Evolutionary conservation across 495 filamentous ascomycete species (phyloP), one percentile per base, ranked within the genome.

Genomic region (Aeminium ludgeri): DNA sequence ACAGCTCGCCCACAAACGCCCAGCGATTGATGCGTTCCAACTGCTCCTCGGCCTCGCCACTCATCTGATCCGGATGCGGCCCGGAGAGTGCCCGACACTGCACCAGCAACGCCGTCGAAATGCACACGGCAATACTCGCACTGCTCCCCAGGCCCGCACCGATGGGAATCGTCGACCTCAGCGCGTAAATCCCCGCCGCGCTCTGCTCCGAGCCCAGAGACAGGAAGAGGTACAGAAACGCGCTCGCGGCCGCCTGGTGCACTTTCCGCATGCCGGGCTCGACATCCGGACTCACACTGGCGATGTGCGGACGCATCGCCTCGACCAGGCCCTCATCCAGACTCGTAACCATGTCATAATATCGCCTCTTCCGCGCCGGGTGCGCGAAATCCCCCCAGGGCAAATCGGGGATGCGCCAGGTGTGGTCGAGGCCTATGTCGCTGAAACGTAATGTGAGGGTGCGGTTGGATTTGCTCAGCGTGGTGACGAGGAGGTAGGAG

Each of bases 1-100:
- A 86, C 70, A 95, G 77, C 62, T 97, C 89, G 19, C 82, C 84
- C 1, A 96, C 89, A 55, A 91, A 95, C 0, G 89, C 87, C 89
- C 89, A 97, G 38, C 80, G 74, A 56, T 97, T 97, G 53, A 97
- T 91, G 41, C 86, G 76, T 62, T 96, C 84, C 16, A 94, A 66
- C 54, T 96, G 86, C 29, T 80, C 56, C 28, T 78, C 76, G 29
- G 79, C 79, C 64, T 95, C 89, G 11, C 77, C 70, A 1, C 70
- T 52, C 10, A 82, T 80, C 58, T 95, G 87, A 54, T 93, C 87
- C 5, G 75, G 76, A 52, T 94, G 87, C 2, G 89, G 89, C 0
- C 84, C 86, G 10, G 80, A 70, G 2, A 97, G 72, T 5, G 84
- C 80, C 20, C 83, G 76, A 35, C 86, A 82, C 61, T 96, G 89